Evolutionary conservation across 345 rosid genomes (phyloP), one percentile per base, ranked within the genome.

Genomic region (Melaleuca quinquenervia): DNA sequence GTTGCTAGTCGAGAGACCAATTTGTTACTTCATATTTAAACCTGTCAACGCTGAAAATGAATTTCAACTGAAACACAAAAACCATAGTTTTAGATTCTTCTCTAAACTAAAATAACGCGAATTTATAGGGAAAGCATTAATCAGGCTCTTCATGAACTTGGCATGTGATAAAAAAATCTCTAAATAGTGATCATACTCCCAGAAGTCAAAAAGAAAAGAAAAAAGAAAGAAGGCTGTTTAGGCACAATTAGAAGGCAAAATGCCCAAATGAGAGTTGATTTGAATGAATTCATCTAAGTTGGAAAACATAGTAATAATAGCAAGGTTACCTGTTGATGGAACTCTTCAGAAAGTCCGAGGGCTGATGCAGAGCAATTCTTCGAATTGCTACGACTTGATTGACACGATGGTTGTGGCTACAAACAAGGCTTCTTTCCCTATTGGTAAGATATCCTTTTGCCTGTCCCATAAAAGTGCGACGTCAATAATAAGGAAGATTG

Each of bases 391-490:
- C 6, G 86, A 84, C 36, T 76, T 88, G 29, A 76, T 88, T 87
- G 93, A 89, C 52, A 90, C 91, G 53, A 96, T 85, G 48, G 90
- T 89, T 78, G 90, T 91, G 36, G 99, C 98, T 15, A 95, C 90
- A 90, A 96, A 94, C 88, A 97, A 52, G 53, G 95, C 98, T 91
- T 94, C 96, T 86, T 92, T 96, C 83, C 93, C 98, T 44, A 93
- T 84, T 6, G 95, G 90, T 83, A 90, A 87, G 86, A 96, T 93
- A 88, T 95, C 95, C 87, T 91, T 87, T 82, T 90, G 88, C 91
- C 99, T 97, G 95, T 70, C 48, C 48, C 80, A 70, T 70, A 26
- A 70, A 70, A 70, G 3, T 32, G 48, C 4, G 80, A 8, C 18
- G 7, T 70, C 22, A 13, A 70, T 18, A 20, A 70, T 70, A 48